These are phyloP conservation scores for Cyanidioschyzon merolae DNA, from an alignment of 23 red algal genomes.

Conservation along the genomic window DNA sequence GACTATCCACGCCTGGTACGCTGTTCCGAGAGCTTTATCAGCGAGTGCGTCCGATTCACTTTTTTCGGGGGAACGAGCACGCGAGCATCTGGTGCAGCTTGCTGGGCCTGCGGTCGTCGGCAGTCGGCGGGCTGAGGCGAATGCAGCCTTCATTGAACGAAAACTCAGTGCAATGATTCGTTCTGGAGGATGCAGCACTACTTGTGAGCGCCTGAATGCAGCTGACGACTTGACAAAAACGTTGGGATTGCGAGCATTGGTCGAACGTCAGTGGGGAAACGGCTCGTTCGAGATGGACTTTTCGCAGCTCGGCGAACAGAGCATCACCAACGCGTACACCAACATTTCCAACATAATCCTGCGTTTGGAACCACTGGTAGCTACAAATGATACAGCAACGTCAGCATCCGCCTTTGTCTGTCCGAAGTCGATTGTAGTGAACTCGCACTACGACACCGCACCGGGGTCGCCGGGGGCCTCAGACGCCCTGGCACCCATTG, in stretches of 20 bases:
- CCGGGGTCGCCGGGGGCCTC: slow-evolving; percentile 51
- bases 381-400: not conserved
- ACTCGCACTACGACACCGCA: slow-evolving; percentile 79
- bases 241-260: not conserved
- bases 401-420: no score
- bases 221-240: not conserved
- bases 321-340: slow-evolving; percentile 14
- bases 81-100: not conserved
- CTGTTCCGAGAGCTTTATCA: not conserved
- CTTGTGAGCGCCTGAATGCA: not conserved
- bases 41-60: not conserved
- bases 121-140: not conserved
- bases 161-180: not conserved
- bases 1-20: not conserved
- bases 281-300: slow-evolving; percentile 10
- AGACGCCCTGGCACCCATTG: slow-evolving; percentile 55
- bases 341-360: slow-evolving; percentile 23
- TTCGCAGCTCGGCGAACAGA: not conserved
- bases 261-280: not conserved
- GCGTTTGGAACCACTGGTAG: slow-evolving; percentile 33
- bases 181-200: not conserved
- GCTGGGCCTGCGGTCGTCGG: not conserved
- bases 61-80: not conserved
- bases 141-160: not conserved
- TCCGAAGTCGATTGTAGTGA: slow-evolving; percentile 41